Evolutionary conservation across 2,329 filamentous ascomycete genomes (phyloP), one percentile per base, ranked within the genome.

Genomic region (Fusarium sp.): DNA sequence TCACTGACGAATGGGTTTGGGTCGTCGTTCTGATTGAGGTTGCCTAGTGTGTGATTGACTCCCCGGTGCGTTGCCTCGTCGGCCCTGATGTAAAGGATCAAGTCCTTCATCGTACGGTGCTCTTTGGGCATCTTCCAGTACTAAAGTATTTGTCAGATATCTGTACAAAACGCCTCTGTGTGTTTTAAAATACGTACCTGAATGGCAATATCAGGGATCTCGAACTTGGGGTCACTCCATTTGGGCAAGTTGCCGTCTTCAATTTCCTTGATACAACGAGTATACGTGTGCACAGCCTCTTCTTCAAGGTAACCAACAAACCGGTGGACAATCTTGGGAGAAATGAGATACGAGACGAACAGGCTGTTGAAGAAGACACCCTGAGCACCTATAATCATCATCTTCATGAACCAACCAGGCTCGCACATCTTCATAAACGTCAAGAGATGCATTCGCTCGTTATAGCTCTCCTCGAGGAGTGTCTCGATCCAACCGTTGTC

Each of bases 401-500:
- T 79, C 67, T 93, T 91, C 94, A 97, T 97, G 83, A 97, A 96
- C 84, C 87, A 89, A 15, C 92, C 93, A 36, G 79, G 79, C 70
- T 82, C 79, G 59, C 91, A 92, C 86, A 97, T 92, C 80, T 97
- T 97, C 79, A 99, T 89, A 80, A 98, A 97, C 0, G 92, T 96
- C 31, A 97, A 83, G 2, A 97, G 88, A 75, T 97, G 93, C 94
- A 98, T 97, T 28, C 94, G 86, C 80, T 97, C 94, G 78, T 97
- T 97, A 81, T 93, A 97, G 67, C 90, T 92, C 82, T 97, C 93
- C 79, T 97, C 93, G 2, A 97, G 86, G 10, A 97, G 84, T 1
- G 92, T 95, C 80, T 97, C 94, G 77, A 99, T 98, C 93, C 92
- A 98, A 75, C 96, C 96, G 73, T 98, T 97, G 78, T 98, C 95